Conservation (phyloP, 75 land plant species). For the Pinus tabuliformis region DNA sequence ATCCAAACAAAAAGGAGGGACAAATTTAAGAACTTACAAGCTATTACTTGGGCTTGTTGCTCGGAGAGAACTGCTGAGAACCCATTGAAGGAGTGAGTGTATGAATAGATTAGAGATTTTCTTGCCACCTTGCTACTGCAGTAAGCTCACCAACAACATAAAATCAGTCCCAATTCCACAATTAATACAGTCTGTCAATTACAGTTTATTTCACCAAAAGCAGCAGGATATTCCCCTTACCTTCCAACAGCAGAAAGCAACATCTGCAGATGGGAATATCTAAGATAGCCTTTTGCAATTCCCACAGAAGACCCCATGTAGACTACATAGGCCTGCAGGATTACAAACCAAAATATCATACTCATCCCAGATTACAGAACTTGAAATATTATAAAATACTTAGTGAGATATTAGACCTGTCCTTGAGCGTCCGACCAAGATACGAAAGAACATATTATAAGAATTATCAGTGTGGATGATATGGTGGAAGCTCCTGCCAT, state of each 20-base stretch:
- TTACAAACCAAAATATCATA: too few species aligned
- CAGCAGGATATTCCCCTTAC: not conserved
- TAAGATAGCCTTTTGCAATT: not conserved
- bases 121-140: conserved; percentile 4
- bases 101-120: conserved; percentile 2
- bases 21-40: not conserved
- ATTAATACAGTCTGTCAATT: not conserved
- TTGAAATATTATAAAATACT: too few species aligned
- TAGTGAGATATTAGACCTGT: not conserved
- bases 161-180: not conserved
- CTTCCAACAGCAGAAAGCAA: conserved; percentile 7
- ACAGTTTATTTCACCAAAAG: too few species aligned
- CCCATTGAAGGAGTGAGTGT: conserved; percentile 5
- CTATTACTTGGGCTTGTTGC: conserved; percentile 2
- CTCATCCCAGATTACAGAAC: too few species aligned
- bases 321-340: conserved; percentile 3
- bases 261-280: conserved; percentile 9
- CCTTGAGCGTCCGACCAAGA: not conserved
- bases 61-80: conserved; percentile 8
- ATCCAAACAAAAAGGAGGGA: not conserved
- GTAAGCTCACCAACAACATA: not conserved
- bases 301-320: conserved; percentile 9
- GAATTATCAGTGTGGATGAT: too few species aligned
- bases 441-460: not conserved
- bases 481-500: too few species aligned